Evolutionary conservation across 2,329 filamentous ascomycete species (phyloP), one percentile per base, ranked within the genome.

Genomic region (Aspergillus fumigatus): DNA sequence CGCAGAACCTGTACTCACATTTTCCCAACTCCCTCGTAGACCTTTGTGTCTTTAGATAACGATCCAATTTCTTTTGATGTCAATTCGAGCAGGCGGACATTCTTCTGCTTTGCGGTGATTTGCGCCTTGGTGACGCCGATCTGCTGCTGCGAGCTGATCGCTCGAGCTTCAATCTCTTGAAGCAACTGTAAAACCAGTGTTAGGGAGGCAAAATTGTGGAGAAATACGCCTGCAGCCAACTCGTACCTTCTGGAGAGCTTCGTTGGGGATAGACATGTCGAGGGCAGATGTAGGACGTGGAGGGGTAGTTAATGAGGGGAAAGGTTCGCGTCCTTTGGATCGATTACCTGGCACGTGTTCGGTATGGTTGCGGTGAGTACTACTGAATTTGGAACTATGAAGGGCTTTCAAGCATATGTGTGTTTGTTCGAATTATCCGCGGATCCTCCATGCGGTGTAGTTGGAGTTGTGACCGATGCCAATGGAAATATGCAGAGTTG

Each of bases 11-110:
- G 27, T 9, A 77, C 87, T 68, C 75, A 97, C 94, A 99, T 97
- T 79, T 97, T 99, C 52, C 94, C 94, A 10, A 97, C 88, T 5
- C 93, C 93, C 76, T 97, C 93, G 68, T 97, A 99, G 27, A 96
- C 85, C 32, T 87, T 87, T 0, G 91, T 94, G 50, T 88, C 84
- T 19, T 83, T 73, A 3, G 92, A 88, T 59, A 99, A 77, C 6
- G 84, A 82, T n/a, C 85, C 83, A 51, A 97, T 81, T 75, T 99
- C 94, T 62, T 83, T 90, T 38, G 88, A 83, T 1, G 93, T 97
- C 62, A 99, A 79, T 74, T 96, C 89, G 45, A 95, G 82, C 76
- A 97, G 86, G 48, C 94, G 90, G 70, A 89, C 87, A 72, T 97
- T 93, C 57, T 92, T 86, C 74, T 93, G 90, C 77, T 96, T 96